Conservation (phyloP, 768 basidiomycete species). For the Amanita muscaria region DNA sequence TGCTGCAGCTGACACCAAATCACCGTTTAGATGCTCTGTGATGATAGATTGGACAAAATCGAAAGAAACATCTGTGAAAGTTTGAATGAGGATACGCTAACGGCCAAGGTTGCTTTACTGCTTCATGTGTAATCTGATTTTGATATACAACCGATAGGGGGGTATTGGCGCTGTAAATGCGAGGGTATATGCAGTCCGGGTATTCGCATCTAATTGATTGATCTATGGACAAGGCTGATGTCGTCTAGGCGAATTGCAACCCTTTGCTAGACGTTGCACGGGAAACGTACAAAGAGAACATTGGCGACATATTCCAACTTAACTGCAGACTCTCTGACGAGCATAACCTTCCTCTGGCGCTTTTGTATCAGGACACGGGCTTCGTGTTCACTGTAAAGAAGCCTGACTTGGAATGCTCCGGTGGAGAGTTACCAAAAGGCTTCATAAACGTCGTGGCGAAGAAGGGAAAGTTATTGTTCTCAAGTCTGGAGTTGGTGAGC, state of each 20-base stretch:
- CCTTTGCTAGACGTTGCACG: slow-evolving; percentile 88
- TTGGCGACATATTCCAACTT: slow-evolving; percentile 76
- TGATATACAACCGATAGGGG: slow-evolving; percentile 32
- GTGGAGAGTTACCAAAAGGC: slow-evolving; percentile 51
- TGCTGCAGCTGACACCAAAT: too few species aligned
- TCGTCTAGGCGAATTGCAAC: slow-evolving; percentile 59
- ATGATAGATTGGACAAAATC: slow-evolving; percentile 61
- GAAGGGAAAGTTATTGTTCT: slow-evolving; percentile 68
- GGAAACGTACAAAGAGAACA: slow-evolving; percentile 90
- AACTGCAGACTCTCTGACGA: slow-evolving; percentile 49
- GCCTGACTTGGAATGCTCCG: slow-evolving; percentile 36
- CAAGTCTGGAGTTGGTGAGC: slow-evolving; percentile 73
- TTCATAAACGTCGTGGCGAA: slow-evolving; percentile 62
- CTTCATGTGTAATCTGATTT: background rate
- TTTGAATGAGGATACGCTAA: slow-evolving; percentile 64
- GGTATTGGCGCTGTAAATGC: slow-evolving; percentile 70
- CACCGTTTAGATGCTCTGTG: slow-evolving; percentile 54
- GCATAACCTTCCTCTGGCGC: slow-evolving; percentile 53
- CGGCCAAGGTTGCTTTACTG: slow-evolving; percentile 41
- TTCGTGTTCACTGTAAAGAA: slow-evolving; percentile 72
- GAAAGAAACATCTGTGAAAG: slow-evolving; percentile 47
- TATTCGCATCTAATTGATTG: slow-evolving; percentile 13
- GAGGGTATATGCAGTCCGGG: slow-evolving; percentile 84
- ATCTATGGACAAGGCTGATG: background rate
- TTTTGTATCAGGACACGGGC: slow-evolving; percentile 65